Evolutionary conservation across 495 filamentous ascomycete species (phyloP).

Genomic region (Lophiostoma macrostomum): DNA sequence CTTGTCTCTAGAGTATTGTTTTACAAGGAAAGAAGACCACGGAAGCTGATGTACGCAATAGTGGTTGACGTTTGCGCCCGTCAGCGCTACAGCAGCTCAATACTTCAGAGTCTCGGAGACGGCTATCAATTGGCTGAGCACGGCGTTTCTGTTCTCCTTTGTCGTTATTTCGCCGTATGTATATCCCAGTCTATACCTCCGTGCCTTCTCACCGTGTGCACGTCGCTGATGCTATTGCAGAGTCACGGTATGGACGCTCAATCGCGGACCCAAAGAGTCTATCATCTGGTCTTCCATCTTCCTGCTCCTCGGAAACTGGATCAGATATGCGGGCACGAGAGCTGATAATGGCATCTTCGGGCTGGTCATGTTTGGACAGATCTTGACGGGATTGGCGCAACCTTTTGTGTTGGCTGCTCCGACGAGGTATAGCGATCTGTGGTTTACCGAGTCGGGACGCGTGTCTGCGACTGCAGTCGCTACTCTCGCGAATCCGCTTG

Average conservation of each 20-base stretch:
- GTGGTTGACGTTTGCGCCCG: constrained; percentile 92
- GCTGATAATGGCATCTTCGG: constrained; percentile 62
- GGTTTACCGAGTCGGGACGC: constrained; percentile 84
- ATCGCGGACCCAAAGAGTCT: constrained; percentile 71
- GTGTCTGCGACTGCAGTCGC: constrained; percentile 85
- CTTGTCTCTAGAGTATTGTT: not conserved
- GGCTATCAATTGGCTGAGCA: constrained; percentile 89
- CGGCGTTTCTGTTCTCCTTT: constrained; percentile 81
- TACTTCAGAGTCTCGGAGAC: constrained; percentile 75
- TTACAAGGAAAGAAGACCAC: no score
- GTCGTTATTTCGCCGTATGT: constrained; percentile 66
- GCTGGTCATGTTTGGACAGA: constrained; percentile 89
- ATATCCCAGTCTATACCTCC: not conserved
- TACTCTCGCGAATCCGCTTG: constrained; percentile 81
- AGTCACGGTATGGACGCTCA: constrained; percentile 70
- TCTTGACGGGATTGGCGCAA: constrained; percentile 83
- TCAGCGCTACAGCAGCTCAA: constrained; percentile 68
- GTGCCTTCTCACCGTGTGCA: not conserved
- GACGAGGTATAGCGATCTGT: constrained; percentile 86
- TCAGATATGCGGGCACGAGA: constrained; percentile 79
- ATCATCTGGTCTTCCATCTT: constrained; percentile 72
- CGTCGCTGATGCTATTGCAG: constrained; percentile 35
- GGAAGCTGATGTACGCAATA: constrained; percentile 36
- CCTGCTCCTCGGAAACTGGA: constrained; percentile 82
- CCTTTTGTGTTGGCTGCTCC: constrained; percentile 90